Base-by-base conservation (phyloP, 1,284 basidiomycete species). In the Malassezia sympodialis region DNA sequence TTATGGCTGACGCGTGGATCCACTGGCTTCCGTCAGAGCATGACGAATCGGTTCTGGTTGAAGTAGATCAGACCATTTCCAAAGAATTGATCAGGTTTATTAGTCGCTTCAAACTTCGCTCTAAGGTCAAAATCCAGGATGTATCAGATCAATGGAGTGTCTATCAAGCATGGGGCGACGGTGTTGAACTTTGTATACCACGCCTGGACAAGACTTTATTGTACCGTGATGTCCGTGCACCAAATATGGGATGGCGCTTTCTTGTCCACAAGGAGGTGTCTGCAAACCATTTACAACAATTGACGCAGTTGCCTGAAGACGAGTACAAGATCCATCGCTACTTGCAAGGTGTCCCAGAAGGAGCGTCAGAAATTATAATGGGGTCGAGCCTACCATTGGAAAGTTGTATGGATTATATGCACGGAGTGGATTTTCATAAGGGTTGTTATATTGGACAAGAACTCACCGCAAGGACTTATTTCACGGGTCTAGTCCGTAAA, bases 401-500 rank as follows among this genome's bases (percentile, higher is more conserved):
- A 63, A 89, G 86, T 21, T 90, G 90, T 73, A 77, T 96, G 65
- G 93, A 98, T 74, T 78, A 87, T 49, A 94, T 94, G 85, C 86
- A 88, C 56, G 93, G 84, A 69, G 90, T 98, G 66, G 90, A 96
- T 76, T 96, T 96, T 75, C 80, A 87, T 46, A 98, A 99, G 77
- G 94, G 94, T 6, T 99, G 94, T 75, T 98, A 96, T 71, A 84
- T 98, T 1, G 94, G 94, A 3, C 94, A 99, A 78, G 94, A 98
- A 69, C 79, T 98, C 37, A 96, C 93, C 0, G 91, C 96, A 2
- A 82, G 94, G 27, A 96, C 93, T 21, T 93, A 94, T 74, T 90
- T 96, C 73, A 96, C 87, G 1, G 94, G 94, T 7, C 82, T 87
- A 14, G 80, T 96, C 24, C 81, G 94, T 54, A 98, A 98, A 76